Base-by-base conservation (phyloP, 495 filamentous ascomycete species). In the Penicillium verhagenii region DNA sequence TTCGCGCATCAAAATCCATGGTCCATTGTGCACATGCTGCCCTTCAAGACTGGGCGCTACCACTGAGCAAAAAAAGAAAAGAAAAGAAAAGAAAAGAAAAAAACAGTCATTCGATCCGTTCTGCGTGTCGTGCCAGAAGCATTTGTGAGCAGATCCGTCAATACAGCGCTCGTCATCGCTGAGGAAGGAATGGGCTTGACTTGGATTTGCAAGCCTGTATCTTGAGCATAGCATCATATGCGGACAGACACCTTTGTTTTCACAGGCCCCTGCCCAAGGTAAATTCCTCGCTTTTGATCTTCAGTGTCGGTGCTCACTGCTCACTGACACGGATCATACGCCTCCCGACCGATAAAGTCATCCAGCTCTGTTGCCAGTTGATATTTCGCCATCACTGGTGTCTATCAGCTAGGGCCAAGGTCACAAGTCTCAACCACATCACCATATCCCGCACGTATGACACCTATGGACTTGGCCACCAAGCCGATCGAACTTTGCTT, bases 401-500 rank as follows among this genome's bases (percentile, higher is more conserved):
- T 46, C 20, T 26, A 46, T 46, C 24, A 46, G 43, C 43, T 46
- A 46, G 43, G 39, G 14, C 28, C 28, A 47, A 18, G 28, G 44
- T 47, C 28, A 47, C 28, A 29, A 47, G 44, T 47, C 44, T 33
- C 28, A 47, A 19, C 44, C 44, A n/a, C 16, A 47, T 47, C 44
- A 29, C 25, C 9, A 47, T 31, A 47, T 47, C 44, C 25, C 44
- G 25, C 28, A 31, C n/a, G 18, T 31, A n/a, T 19, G 16, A 47
- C 44, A 47, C 44, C 44, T 31, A 47, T 47, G 6, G 31, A 25
- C 44, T 18, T 47, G n/a, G 44, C 44, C 44, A 47, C 25, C 28
- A 28, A 47, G 25, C 25, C 25, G 4, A 47, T 25, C 25, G 44
- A 31, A 47, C 26, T 29, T 47, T 31, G 16, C 7, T 6, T 47